phyloP scores from a whole-genome alignment of 352 stramenopile genomes.

The Pythium volutum region DNA sequence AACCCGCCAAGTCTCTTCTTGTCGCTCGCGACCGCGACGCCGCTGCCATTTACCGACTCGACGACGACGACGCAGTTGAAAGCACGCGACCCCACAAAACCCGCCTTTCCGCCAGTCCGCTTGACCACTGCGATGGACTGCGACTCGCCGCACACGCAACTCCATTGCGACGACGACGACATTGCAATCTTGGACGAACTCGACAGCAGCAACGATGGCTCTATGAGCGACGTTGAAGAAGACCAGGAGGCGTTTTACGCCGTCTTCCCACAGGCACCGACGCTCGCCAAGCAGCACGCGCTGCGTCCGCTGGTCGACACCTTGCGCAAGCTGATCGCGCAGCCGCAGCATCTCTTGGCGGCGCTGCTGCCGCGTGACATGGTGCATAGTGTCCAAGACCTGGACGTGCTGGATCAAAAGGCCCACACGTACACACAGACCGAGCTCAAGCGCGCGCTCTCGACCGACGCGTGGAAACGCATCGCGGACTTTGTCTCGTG shows the following conservation, averaged over 20 bases:
- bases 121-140: slow-evolving; percentile 4
- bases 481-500: slow-evolving; percentile 24
- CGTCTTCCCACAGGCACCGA: slow-evolving; percentile 24
- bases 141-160: background rate
- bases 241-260: slow-evolving; percentile 20
- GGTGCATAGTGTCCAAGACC: background rate
- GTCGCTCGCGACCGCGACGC: background rate
- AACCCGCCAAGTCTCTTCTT: background rate
- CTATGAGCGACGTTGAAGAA: slow-evolving; percentile 18
- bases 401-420: slow-evolving; percentile 32
- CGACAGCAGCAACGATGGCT: slow-evolving; percentile 16
- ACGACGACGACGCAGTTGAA: background rate
- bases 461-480: slow-evolving; percentile 29
- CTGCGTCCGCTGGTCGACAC: slow-evolving; percentile 40
- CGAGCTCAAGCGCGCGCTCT: slow-evolving; percentile 27
- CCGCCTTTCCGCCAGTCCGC: background rate
- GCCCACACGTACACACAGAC: slow-evolving; percentile 32
- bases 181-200: background rate
- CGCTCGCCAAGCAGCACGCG: slow-evolving; percentile 26
- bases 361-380: slow-evolving; percentile 24
- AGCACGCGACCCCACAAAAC: slow-evolving; percentile 4
- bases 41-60: slow-evolving; percentile 4
- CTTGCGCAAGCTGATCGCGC: slow-evolving; percentile 46
- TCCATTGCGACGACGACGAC: slow-evolving; percentile 3
- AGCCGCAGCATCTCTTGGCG: slow-evolving; percentile 44